phyloP scores from a whole-genome alignment of 176 grass and related monocot genomes.

The Alloteropsis semialata region DNA sequence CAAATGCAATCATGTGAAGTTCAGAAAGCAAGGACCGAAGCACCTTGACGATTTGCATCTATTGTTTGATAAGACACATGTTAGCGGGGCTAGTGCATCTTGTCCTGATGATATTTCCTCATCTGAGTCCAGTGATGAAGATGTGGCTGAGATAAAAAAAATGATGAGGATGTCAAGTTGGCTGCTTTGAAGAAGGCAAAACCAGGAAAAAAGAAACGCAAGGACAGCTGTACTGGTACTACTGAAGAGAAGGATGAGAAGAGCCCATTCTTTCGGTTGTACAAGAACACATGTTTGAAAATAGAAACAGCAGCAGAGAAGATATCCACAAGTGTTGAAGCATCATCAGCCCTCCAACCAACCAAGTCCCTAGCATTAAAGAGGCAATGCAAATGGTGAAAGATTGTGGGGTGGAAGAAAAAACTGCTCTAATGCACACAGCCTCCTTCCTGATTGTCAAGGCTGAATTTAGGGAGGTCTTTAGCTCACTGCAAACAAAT shows the following conservation, averaged over 20 bases:
- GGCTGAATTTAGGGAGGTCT: not conserved
- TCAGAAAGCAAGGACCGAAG: no score
- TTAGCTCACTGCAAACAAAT: no score
- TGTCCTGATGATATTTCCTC: not conserved
- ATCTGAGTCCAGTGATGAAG: not conserved
- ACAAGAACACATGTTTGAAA: not conserved
- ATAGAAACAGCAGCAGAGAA: not conserved
- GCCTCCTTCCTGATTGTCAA: not conserved
- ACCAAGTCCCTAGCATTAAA: not conserved
- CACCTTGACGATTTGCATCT: no score
- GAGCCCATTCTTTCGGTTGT: not conserved
- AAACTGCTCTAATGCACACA: not conserved
- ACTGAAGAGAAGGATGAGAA: conserved; percentile 9
- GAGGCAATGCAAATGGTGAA: conserved; percentile 1
- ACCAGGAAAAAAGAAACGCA: not conserved
- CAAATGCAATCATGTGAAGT: no score
- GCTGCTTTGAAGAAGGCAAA: not conserved
- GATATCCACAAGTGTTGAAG: not conserved
- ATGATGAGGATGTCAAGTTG: not conserved
- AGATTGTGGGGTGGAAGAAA: not conserved
- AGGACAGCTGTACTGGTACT: not conserved
- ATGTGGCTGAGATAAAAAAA: not conserved
- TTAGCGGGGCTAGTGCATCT: not conserved
- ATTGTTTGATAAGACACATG: not conserved
- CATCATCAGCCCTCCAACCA: not conserved